Evolutionary conservation across 495 filamentous ascomycete species (phyloP).

Genomic region (Sphaerosporella brunnea): DNA sequence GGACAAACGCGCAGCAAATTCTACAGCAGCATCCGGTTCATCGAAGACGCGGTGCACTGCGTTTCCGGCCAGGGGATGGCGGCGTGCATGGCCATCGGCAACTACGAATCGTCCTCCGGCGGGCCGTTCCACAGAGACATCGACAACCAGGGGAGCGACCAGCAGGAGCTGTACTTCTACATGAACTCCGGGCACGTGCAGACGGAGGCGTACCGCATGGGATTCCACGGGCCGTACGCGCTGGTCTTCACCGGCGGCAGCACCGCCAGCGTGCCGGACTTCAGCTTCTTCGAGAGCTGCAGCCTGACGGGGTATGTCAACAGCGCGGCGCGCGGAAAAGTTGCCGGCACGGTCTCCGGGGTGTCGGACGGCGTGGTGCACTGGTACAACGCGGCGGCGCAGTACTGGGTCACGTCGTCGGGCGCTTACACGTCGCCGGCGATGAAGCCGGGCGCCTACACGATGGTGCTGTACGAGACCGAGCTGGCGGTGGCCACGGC

Average conservation of each 20-base stretch:
- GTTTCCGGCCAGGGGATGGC: conserved; percentile 32
- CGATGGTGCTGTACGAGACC: conserved; percentile 48
- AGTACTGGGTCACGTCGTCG: conserved; percentile 42
- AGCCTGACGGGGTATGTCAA: conserved; percentile 41
- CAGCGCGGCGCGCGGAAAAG: conserved; percentile 36
- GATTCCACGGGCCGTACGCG: conserved; percentile 50
- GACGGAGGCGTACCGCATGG: conserved; percentile 43
- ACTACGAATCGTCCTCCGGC: conserved; percentile 36
- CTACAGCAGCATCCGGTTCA: conserved; percentile 48
- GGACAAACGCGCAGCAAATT: conserved; percentile 51
- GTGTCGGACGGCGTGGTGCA: conserved; percentile 40
- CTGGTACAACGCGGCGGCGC: conserved; percentile 45
- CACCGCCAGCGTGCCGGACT: conserved; percentile 35
- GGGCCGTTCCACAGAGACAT: conserved; percentile 50
- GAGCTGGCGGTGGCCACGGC: conserved; percentile 40
- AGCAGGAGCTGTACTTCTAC: conserved; percentile 47
- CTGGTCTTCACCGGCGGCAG: conserved; percentile 43
- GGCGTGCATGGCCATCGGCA: conserved; percentile 35
- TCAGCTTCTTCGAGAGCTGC: conserved; percentile 42
- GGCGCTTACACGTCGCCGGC: conserved; percentile 43
- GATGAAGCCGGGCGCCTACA: conserved; percentile 52
- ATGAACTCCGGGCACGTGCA: conserved; percentile 50
- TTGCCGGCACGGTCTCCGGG: conserved; percentile 36
- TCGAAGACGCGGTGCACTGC: conserved; percentile 48
- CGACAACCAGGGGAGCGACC: conserved; percentile 43